Conservation (phyloP, 192 early-diverging fungal genomes). For the Podila clonocystis region DNA sequence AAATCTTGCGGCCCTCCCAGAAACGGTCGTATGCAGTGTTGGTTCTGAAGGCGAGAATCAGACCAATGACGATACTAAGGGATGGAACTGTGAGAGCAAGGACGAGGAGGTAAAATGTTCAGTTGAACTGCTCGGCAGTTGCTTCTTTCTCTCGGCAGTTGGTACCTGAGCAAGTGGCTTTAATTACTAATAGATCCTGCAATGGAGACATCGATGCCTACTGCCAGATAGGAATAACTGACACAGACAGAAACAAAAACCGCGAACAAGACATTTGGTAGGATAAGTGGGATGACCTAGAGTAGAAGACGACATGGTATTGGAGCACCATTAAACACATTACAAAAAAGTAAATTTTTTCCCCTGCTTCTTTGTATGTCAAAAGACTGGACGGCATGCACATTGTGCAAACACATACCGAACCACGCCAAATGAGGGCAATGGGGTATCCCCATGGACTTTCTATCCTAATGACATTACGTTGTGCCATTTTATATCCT, state of each 20-base stretch:
- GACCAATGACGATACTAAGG: constrained; percentile 68
- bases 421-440: constrained; percentile 46
- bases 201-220: constrained; percentile 34
- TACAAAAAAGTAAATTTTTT: neutral
- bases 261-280: constrained; percentile 46
- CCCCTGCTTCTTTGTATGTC: neutral
- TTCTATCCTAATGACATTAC: constrained; percentile 9
- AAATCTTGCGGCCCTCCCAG: constrained; percentile 84
- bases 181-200: constrained; percentile 45
- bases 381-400: neutral
- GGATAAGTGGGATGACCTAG: constrained; percentile 48
- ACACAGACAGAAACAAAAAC: constrained; percentile 29
- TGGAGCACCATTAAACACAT: neutral
- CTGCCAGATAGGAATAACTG: constrained; percentile 40
- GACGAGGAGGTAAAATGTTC: neutral
- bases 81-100: constrained; percentile 47
- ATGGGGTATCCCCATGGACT: constrained; percentile 54
- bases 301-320: neutral
- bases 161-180: neutral
- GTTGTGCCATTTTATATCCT: constrained; percentile 5
- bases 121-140: neutral
- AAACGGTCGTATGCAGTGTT: constrained; percentile 81
- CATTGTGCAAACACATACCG: constrained; percentile 17
- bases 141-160: too few relatives aligned
- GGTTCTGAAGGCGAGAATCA: constrained; percentile 87